Evolutionary conservation across 2,329 filamentous ascomycete species (phyloP).

Genomic region (Fusarium begoniae): DNA sequence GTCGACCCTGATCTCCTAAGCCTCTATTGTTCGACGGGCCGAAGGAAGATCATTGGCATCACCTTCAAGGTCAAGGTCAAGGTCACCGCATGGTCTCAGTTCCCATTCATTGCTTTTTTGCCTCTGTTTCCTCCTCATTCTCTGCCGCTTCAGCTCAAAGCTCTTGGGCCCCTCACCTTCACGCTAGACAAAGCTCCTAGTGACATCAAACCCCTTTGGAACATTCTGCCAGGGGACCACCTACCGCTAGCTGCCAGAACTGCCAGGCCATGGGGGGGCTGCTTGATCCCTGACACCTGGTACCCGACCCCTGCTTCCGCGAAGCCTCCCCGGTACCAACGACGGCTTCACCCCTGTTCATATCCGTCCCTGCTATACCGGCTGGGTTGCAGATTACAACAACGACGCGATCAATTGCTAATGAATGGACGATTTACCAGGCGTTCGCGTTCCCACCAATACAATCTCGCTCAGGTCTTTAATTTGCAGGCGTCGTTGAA

Average conservation of each 20-base stretch:
- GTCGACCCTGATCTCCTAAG: not conserved
- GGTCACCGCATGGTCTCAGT: not conserved
- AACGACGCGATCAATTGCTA: conserved; percentile 12
- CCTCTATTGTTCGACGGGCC: not conserved
- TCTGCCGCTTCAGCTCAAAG: conserved; percentile 10
- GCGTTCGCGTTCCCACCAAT: conserved; percentile 9
- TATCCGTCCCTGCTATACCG: conserved; percentile 31
- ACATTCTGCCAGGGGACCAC: conserved; percentile 22
- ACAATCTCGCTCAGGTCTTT: conserved; percentile 6
- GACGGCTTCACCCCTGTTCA: conserved; percentile 26
- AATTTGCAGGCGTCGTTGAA: conserved; percentile 1
- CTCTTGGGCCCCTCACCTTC: conserved; percentile 18
- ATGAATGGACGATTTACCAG: conserved; percentile 26
- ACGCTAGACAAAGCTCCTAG: conserved; percentile 30
- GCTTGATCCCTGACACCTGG: conserved; percentile 18
- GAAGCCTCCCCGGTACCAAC: conserved; percentile 25
- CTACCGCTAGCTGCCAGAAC: conserved; percentile 23
- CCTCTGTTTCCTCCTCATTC: not conserved
- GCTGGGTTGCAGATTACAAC: conserved; percentile 27
- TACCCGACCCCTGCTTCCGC: conserved; percentile 27
- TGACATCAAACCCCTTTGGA: conserved; percentile 32
- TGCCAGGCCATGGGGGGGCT: conserved; percentile 20
- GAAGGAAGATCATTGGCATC: conserved; percentile 10
- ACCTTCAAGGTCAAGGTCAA: not conserved
- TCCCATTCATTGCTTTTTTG: not conserved